Evolutionary conservation across 495 filamentous ascomycete genomes (phyloP), one percentile per base, ranked within the genome.

Genomic region (Pseudevernia furfuracea): DNA sequence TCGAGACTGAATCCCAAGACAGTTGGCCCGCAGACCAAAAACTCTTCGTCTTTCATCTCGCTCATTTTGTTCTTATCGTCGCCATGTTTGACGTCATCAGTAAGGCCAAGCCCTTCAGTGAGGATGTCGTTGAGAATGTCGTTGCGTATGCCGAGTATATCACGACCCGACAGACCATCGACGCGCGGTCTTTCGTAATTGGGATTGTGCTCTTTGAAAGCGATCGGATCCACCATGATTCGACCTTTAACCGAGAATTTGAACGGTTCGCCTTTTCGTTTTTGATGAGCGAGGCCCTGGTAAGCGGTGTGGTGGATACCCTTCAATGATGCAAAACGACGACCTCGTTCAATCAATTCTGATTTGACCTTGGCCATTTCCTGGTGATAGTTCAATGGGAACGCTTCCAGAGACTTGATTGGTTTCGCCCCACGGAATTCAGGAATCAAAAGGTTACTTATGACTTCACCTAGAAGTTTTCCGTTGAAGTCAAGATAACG

Each of bases 361-460:
- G 62, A 61, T 38, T 57, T 58, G 58, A 71, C 61, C 21, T 66
- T 38, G 6, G 37, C 44, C 17, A 46, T 37, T 10, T 68, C 49
- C 23, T 37, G 41, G 23, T 62, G 57, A 37, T 60, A 64, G 7
- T 14, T n/a, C 37, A 63, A 30, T 19, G 69, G 69, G 21, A 64
- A 59, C 17, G 68, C 37, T n/a, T 68, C 66, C 10, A 90, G 77
- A 4, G 76, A 72, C 5, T 71, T 80, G 70, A 89, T 86, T 36
- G 79, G 74, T 43, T 71, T 75, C 30, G 83, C 84, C 28, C 87
- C 87, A 36, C 75, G 71, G 68, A 83, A 90, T 36, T 71, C 61
- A 32, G 71, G 70, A 39, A 89, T 81, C 28, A 69, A 66, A 48
- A 83, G 76, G 12, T 70, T 69, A 21, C 78, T 69, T 59, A 75